These are phyloP conservation scores for Meyerozyma carpophila DNA, from an alignment of 1,139 yeast species.

Conservation along the genomic window DNA sequence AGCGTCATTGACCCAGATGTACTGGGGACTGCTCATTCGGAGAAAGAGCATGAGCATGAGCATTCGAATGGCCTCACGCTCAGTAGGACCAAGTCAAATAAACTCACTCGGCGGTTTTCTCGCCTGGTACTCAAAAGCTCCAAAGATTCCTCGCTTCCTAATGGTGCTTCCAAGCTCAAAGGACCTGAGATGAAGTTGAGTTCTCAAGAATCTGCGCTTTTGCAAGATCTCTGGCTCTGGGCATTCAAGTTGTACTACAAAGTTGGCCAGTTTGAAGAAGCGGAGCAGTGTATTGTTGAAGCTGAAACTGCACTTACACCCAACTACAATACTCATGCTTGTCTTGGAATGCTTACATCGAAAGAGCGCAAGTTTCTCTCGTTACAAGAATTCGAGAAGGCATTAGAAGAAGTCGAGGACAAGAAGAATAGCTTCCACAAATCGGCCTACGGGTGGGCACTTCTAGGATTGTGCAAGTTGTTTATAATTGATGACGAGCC, in stretches of 20 bases:
- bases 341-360: constrained; percentile 48
- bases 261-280: constrained; percentile 51
- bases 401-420: constrained; percentile 41
- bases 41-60: neutral
- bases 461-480: constrained; percentile 63
- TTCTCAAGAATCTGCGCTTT: constrained; percentile 19
- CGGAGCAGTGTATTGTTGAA: constrained; percentile 70
- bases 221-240: constrained; percentile 73
- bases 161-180: neutral
- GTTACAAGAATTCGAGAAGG: constrained; percentile 61
- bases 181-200: neutral
- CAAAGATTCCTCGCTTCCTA: neutral
- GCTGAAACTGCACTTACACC: constrained; percentile 53
- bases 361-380: constrained; percentile 42
- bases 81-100: neutral
- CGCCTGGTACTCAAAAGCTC: neutral
- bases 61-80: neutral
- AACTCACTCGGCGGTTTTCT: neutral
- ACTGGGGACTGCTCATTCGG: neutral
- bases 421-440: constrained; percentile 11
- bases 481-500: constrained; percentile 40
- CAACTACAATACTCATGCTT: constrained; percentile 48
- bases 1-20: constrained; percentile 35
- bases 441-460: constrained; percentile 48
- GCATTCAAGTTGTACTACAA: constrained; percentile 61